Percentiles rank a stretch among this genome's conserved stretches.
phyloP scores from a whole-genome alignment of 78 protist genomes.

The Dictyostelium brefeldianum region DNA sequence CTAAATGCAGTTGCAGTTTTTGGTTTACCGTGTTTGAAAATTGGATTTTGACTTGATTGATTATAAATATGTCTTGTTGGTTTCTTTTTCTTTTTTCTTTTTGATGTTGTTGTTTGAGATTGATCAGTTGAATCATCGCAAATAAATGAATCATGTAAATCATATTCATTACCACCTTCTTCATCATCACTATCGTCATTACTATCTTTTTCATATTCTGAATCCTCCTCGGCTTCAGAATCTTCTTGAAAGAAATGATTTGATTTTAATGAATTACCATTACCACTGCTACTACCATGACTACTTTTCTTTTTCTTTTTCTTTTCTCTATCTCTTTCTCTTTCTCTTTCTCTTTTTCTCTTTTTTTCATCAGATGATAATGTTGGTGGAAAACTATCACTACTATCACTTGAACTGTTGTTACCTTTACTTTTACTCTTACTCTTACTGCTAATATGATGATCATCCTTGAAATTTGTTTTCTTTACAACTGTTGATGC shows the following conservation, averaged over 20 bases:
- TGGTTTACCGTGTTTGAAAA: background rate
- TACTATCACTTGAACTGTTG: background rate
- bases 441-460: too few species aligned
- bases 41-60: slow-evolving; percentile 31
- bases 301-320: background rate
- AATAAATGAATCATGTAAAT: slow-evolving; percentile 46
- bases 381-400: background rate
- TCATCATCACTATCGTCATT: slow-evolving; percentile 22
- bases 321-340: background rate
- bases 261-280: background rate
- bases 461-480: too few species aligned
- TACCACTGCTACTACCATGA: background rate
- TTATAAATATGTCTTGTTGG: slow-evolving; percentile 10
- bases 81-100: slow-evolving; percentile 22
- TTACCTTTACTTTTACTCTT: too few species aligned
- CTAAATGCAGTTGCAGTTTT: too few species aligned
- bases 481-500: too few species aligned
- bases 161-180: background rate
- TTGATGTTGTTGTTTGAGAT: background rate
- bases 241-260: background rate
- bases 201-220: background rate
- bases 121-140: background rate
- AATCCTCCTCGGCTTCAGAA: slow-evolving; percentile 28
- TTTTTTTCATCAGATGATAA: background rate
- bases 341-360: background rate